Evolutionary conservation across 352 stramenopile genomes (phyloP), one percentile per base, ranked within the genome.

Genomic region (Phytopythium montanum): DNA sequence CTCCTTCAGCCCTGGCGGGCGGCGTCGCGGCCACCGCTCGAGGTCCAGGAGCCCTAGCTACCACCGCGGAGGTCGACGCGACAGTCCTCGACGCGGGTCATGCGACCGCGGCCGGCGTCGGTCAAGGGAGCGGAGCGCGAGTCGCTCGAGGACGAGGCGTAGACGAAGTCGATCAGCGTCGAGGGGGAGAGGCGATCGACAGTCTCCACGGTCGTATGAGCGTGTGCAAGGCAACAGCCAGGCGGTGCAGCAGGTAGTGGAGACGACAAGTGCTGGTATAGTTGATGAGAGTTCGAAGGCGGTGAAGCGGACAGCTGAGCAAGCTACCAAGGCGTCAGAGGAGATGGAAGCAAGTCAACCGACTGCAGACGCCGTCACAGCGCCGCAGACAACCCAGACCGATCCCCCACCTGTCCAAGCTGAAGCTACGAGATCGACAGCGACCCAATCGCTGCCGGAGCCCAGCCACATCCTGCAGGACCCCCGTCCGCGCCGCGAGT

Each of bases 41-140:
- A 26, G 50, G n/a, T 56, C 49, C 28, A 54, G 49, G 7, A 54
- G 49, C 49, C 28, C 49, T 7, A 54, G 28, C 28, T 54, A 54
- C 18, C 28, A 41, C 14, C 49, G 49, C 28, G 28, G 19, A 1
- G 18, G 49, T 2, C 28, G 49, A 9, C 28, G 28, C 16, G 48
- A 34, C 26, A 54, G 48, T 26, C 48, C 48, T n/a, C 29, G 29
- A 10, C 25, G 48, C 3, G 26, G 48, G 14, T 34, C 48, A 3
- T 10, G 31, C 29, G 18, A 28, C 29, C 29, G 49, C 10, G 18
- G 10, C 29, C 29, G 49, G 9, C 49, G 49, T 19, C 31, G 49
- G 6, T 54, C 49, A 29, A 38, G 49, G 16, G 48, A 54, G 7
- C 10, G 48, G 18, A 54, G 49, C 29, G 49, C 9, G 28, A 54